Evolutionary conservation across 306 rosid species (phyloP).

Genomic region (Vigna radiata): DNA sequence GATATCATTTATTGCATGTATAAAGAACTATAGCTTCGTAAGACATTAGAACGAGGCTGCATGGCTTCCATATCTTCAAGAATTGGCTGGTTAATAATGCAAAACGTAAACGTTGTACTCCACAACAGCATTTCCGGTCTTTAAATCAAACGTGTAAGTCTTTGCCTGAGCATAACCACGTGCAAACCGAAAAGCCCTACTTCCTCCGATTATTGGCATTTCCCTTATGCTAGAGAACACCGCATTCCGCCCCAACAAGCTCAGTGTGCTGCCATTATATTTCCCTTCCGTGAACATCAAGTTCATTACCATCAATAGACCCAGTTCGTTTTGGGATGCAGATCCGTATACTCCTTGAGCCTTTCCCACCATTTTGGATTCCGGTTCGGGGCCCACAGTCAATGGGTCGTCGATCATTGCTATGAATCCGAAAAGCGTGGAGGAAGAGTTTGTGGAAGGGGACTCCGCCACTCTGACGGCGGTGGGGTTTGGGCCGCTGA

Average conservation of each 20-base stretch:
- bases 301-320: constrained; percentile 32
- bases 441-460: constrained; percentile 42
- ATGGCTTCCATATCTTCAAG: too few species aligned
- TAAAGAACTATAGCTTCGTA: too few species aligned
- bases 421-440: constrained; percentile 49
- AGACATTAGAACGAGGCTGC: too few species aligned
- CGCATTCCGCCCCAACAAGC: constrained; percentile 38
- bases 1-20: too few species aligned
- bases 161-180: constrained; percentile 61
- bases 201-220: constrained; percentile 49
- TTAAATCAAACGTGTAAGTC: constrained; percentile 34
- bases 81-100: constrained; percentile 41
- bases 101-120: constrained; percentile 54
- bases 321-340: constrained; percentile 46
- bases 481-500: constrained; percentile 53
- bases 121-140: constrained; percentile 51
- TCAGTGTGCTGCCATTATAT: constrained; percentile 44
- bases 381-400: constrained; percentile 46
- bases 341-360: constrained; percentile 61
- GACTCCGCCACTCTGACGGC: constrained; percentile 49
- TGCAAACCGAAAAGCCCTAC: constrained; percentile 56
- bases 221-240: constrained; percentile 31
- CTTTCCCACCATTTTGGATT: constrained; percentile 56
- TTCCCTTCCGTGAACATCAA: constrained; percentile 39
- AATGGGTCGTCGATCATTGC: constrained; percentile 55